These are phyloP conservation scores for Trypanosomatidae sp. DNA, from an alignment of 208 protist species.

Conservation along the genomic window DNA sequence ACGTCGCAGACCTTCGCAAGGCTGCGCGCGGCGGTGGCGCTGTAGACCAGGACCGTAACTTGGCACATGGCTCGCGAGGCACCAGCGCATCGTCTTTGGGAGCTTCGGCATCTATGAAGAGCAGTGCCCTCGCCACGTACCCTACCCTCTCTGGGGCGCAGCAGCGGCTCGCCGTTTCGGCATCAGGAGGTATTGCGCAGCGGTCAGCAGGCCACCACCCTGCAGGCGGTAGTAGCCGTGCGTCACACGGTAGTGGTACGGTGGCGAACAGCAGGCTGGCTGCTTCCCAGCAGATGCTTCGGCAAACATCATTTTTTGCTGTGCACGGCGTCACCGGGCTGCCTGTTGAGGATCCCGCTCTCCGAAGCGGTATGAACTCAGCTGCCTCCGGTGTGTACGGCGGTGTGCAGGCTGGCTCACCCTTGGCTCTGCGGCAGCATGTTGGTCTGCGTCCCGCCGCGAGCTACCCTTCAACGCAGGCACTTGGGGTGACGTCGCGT, in stretches of 20 bases:
- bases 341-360: constrained; percentile 36
- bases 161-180: background rate
- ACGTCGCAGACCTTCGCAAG: constrained; percentile 46
- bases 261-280: constrained; percentile 11
- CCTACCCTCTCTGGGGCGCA: constrained; percentile 1
- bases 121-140: constrained; percentile 9
- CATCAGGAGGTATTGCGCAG: background rate
- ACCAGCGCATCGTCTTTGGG: background rate
- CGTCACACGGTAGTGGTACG: background rate
- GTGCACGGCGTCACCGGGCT: constrained; percentile 58
- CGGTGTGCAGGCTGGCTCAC: constrained; percentile 37
- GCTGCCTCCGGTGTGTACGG: constrained; percentile 45
- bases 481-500: constrained; percentile 46
- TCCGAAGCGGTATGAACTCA: constrained; percentile 10
- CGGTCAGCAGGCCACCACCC: background rate
- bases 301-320: constrained; percentile 46
- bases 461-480: constrained; percentile 34
- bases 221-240: background rate
- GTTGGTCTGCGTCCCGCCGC: constrained; percentile 13
- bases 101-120: constrained; percentile 1
- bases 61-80: background rate
- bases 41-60: background rate
- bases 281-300: constrained; percentile 33
- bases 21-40: constrained; percentile 29
- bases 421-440: constrained; percentile 36